Evolutionary conservation across 2,329 filamentous ascomycete species (phyloP).

Genomic region (Fusarium chlamydosporum): DNA sequence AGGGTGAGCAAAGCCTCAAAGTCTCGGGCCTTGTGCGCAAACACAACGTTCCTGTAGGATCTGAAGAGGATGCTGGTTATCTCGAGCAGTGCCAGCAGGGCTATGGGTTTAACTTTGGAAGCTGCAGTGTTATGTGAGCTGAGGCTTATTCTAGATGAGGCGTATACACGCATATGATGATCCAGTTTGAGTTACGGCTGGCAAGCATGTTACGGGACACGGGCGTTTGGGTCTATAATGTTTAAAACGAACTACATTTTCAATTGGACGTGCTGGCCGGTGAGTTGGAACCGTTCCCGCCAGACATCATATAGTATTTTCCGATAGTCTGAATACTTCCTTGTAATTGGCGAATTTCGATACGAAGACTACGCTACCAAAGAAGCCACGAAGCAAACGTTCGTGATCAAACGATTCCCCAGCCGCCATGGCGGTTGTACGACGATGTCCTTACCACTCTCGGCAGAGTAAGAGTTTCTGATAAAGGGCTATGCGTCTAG

Average conservation of each 20-base stretch:
- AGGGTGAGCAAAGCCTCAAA: constrained; percentile 84
- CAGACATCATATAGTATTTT: background rate
- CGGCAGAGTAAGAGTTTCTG: constrained; percentile 1
- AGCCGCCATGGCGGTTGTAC: constrained; percentile 3
- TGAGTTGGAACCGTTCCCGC: background rate
- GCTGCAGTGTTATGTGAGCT: constrained; percentile 67
- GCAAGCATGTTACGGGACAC: constrained; percentile 6
- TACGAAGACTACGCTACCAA: constrained; percentile 21
- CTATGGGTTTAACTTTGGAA: constrained; percentile 61
- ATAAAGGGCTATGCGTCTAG: constrained; percentile 13
- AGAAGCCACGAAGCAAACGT: background rate
- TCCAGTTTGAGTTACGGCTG: constrained; percentile 9
- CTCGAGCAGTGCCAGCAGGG: constrained; percentile 75
- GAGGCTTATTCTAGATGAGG: constrained; percentile 4
- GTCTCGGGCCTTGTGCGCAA: constrained; percentile 80
- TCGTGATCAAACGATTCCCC: background rate
- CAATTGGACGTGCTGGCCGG: constrained; percentile 4
- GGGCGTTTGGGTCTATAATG: constrained; percentile 24
- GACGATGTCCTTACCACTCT: constrained; percentile 10
- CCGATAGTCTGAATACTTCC: background rate
- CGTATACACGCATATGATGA: constrained; percentile 5
- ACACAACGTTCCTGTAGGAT: constrained; percentile 68
- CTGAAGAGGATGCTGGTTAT: constrained; percentile 82
- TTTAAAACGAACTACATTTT: constrained; percentile 11
- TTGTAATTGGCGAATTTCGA: constrained; percentile 22